phyloP scores from a whole-genome alignment of 192 early-diverging fungal genomes.

The Backusella westeae region DNA sequence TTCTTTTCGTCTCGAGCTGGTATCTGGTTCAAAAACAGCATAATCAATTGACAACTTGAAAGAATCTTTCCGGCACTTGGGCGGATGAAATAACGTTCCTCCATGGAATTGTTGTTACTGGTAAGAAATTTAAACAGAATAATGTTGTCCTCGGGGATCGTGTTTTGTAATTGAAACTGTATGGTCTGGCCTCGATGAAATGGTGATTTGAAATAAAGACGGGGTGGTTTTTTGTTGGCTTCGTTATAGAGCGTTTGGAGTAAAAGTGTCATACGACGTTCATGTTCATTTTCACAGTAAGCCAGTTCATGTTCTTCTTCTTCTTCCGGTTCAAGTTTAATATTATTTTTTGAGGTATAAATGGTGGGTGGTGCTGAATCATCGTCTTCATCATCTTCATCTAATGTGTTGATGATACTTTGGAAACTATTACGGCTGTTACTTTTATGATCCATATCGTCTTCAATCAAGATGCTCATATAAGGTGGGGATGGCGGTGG shows the following conservation, averaged over 20 bases:
- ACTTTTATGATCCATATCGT: too few species aligned
- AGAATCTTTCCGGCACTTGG: slow-evolving; percentile 29
- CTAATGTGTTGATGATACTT: neutral
- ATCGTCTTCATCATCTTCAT: slow-evolving; percentile 4
- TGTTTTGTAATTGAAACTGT: slow-evolving; percentile 14
- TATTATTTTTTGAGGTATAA: neutral
- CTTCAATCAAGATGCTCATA: neutral
- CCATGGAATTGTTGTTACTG: neutral
- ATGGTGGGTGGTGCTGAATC: neutral
- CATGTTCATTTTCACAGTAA: neutral
- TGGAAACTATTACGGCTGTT: neutral
- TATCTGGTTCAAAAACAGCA: slow-evolving; percentile 25
- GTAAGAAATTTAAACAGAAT: slow-evolving; percentile 34
- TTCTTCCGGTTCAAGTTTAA: neutral
- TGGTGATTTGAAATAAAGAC: slow-evolving; percentile 14
- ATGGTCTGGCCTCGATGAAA: slow-evolving; percentile 15
- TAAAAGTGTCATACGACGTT: neutral
- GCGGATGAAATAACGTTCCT: slow-evolving; percentile 31
- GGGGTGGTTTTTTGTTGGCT: neutral
- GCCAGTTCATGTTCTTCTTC: neutral
- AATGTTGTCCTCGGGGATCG: slow-evolving; percentile 20
- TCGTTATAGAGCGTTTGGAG: neutral
- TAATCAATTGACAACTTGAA: slow-evolving; percentile 1
- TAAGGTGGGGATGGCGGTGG: slow-evolving; percentile 23
- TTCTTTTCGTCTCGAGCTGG: slow-evolving; percentile 9